Base-by-base conservation (phyloP, 768 basidiomycete genomes). In the Rhodotorula kratochvilovae region DNA sequence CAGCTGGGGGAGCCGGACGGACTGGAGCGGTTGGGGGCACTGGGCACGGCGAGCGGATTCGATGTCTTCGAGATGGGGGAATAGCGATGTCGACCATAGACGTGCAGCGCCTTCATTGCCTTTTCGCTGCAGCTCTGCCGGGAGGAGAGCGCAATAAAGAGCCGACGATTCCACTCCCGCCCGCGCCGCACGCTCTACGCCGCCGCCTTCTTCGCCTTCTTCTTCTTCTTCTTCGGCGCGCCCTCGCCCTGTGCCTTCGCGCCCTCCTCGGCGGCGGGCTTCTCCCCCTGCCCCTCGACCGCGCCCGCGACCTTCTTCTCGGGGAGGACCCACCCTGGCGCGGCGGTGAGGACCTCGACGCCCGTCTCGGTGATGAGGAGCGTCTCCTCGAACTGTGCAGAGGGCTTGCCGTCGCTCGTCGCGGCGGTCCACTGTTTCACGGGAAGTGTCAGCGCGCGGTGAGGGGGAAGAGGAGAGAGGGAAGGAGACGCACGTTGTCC, bases 341-440 rank as follows among this genome's bases (percentile, higher is more conserved):
- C 76, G 11, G 67, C 72, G 4, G 78, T 79, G 35, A 79, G 67
- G 29, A 79, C 68, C 59, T 79, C 78, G 45, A 76, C 66, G 43
- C 78, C 78, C 5, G 62, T 67, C 25, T 67, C 67, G 15, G 78
- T 79, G 42, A 79, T 68, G 35, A 99, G 81, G 46, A 99, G 82
- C 1, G 95, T 97, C 78, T 99, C 96, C 80, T 99, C 96, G 79
- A 97, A 99, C 78, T 99, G 96, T 2, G 96, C 96, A 70, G 91
- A 93, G 66, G 85, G 84, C 80, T 89, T 90, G 33, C 93, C 95
- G 81, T 97, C 95, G 21, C 85, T 81, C 10, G 96, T 99, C 31
- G 89, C 91, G 2, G 94, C 92, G 5, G 95, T 98, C 95, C 95
- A 98, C 78, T 74, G 51, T 31, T 19, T 12, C 23, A 2, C 16